Percentiles rank a stretch among this genome's conserved stretches.
phyloP scores from a whole-genome alignment of 2,329 filamentous ascomycete genomes.

The Alternaria angustiovoidea region DNA sequence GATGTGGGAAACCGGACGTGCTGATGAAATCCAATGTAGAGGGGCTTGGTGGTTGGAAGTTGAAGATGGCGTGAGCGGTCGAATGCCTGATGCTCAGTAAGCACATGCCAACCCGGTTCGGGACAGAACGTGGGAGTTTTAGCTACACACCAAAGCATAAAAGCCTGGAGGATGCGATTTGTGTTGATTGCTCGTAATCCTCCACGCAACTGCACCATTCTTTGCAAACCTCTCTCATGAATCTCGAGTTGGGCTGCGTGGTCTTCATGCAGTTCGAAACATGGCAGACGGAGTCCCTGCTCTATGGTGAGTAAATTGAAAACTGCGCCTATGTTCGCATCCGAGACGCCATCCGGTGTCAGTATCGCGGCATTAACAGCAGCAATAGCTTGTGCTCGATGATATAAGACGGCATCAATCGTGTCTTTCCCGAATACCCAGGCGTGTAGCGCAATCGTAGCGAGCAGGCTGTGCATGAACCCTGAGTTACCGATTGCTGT shows the following conservation, averaged over 20 bases:
- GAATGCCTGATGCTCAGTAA: constrained; percentile 53
- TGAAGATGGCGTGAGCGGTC: constrained; percentile 49
- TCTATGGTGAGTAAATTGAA: constrained; percentile 51
- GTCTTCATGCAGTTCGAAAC: constrained; percentile 36
- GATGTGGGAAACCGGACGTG: constrained; percentile 36
- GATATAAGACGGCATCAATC: constrained; percentile 41
- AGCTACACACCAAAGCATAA: constrained; percentile 51
- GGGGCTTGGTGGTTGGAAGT: constrained; percentile 44
- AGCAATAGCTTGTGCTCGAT: constrained; percentile 45
- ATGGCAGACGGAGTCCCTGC: constrained; percentile 39
- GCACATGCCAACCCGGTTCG: constrained; percentile 41
- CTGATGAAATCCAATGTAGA: constrained; percentile 41
- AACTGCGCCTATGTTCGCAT: constrained; percentile 50
- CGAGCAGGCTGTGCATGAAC: constrained; percentile 52
- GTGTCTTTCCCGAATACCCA: constrained; percentile 44
- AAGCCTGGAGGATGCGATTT: constrained; percentile 51
- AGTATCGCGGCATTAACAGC: constrained; percentile 46
- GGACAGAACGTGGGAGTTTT: constrained; percentile 17
- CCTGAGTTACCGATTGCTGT: constrained; percentile 44
- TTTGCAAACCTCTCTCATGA: constrained; percentile 44
- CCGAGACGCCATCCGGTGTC: constrained; percentile 42
- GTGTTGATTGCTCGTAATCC: constrained; percentile 44
- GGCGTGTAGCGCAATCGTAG: constrained; percentile 45
- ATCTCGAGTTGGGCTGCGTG: constrained; percentile 43
- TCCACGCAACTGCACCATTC: constrained; percentile 48